A percentile compares a stretch with the other conserved stretches of the same genome.
These are phyloP conservation scores for Lecanoromycetidae sp. DNA, from an alignment of 2,329 filamentous ascomycete species.

Conservation along the genomic window DNA sequence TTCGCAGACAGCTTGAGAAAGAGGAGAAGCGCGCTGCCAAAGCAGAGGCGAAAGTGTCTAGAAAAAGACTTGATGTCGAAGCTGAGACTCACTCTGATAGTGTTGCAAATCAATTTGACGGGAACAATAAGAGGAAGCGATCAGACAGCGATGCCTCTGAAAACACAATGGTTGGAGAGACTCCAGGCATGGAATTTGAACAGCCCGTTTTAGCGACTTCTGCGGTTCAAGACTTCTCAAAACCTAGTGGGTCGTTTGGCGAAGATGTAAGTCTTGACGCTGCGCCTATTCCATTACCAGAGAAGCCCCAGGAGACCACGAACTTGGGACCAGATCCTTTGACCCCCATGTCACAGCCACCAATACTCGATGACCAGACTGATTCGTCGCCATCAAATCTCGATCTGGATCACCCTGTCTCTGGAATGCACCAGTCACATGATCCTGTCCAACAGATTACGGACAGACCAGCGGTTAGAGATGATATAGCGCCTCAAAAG, in stretches of 20 bases:
- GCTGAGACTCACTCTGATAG: too few relatives aligned
- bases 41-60: conserved; percentile 33
- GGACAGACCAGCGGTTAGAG: too few relatives aligned
- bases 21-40: conserved; percentile 45
- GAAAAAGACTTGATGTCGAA: conserved; percentile 19
- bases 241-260: background rate
- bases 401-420: background rate
- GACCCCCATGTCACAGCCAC: conserved; percentile 14
- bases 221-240: background rate
- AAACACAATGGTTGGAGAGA: background rate
- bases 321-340: conserved; percentile 5
- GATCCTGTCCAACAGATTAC: too few relatives aligned
- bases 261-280: background rate
- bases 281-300: background rate
- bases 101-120: conserved; percentile 9
- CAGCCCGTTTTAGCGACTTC: background rate
- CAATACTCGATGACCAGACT: conserved; percentile 5
- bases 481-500: too few relatives aligned
- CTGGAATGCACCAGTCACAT: background rate
- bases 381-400: background rate
- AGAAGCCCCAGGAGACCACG: background rate
- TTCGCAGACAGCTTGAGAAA: conserved; percentile 53
- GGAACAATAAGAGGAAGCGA: conserved; percentile 4
- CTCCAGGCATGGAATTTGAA: background rate
- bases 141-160: background rate